phyloP scores from a whole-genome alignment of 805 yeast genomes.

The Saccharomycopsis synnaedendra region DNA sequence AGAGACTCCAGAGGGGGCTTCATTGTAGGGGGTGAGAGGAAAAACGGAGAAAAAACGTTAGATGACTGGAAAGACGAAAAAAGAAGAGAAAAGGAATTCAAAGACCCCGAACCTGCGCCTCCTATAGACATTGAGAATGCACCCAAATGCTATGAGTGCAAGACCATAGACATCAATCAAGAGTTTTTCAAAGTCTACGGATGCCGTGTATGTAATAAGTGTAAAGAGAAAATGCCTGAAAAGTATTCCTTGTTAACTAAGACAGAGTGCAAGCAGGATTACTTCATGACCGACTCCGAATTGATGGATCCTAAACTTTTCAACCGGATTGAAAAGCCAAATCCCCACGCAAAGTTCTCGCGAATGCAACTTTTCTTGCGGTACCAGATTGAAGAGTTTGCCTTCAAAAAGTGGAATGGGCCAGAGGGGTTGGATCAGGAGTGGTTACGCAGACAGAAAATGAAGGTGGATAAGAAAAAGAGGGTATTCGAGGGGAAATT shows the following conservation, averaged over 20 bases:
- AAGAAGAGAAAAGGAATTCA: slow-evolving; percentile 21
- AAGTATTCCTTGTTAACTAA: slow-evolving; percentile 86
- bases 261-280: slow-evolving; percentile 91
- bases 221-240: slow-evolving; percentile 66
- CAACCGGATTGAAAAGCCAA: slow-evolving; percentile 77
- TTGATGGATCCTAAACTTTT: slow-evolving; percentile 57
- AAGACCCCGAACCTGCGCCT: slow-evolving; percentile 42
- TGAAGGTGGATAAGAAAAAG: slow-evolving; percentile 63
- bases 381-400: slow-evolving; percentile 86
- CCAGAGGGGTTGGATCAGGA: slow-evolving; percentile 83
- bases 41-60: slow-evolving; percentile 27
- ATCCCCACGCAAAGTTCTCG: slow-evolving; percentile 87
- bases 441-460: slow-evolving; percentile 74
- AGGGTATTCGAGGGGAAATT: slow-evolving; percentile 68
- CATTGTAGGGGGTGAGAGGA: slow-evolving; percentile 32
- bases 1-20: slow-evolving; percentile 83
- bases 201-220: slow-evolving; percentile 67
- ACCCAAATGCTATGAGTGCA: slow-evolving; percentile 78
- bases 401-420: slow-evolving; percentile 92
- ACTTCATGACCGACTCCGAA: slow-evolving; percentile 88
- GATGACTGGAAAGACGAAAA: slow-evolving; percentile 36
- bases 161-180: slow-evolving; percentile 69
- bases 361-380: slow-evolving; percentile 88
- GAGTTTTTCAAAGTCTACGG: slow-evolving; percentile 58
- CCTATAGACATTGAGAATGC: slow-evolving; percentile 64